These are phyloP conservation scores for Leccinum disarticulatum DNA, from an alignment of 768 basidiomycete genomes.

Conservation along the genomic window DNA sequence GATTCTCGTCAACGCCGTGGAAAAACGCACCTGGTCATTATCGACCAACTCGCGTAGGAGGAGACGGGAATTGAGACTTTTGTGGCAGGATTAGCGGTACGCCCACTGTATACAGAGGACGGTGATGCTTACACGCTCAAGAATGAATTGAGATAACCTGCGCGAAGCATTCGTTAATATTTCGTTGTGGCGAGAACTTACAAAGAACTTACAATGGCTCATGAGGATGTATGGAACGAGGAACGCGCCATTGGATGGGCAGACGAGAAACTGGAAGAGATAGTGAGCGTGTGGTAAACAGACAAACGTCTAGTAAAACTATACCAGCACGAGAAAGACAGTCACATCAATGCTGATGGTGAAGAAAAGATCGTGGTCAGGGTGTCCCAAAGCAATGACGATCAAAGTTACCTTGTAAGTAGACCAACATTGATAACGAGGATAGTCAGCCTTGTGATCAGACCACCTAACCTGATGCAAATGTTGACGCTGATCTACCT, in stretches of 20 bases:
- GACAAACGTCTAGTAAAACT: neutral
- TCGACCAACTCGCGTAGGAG: slow-evolving; percentile 29
- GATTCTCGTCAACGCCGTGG: neutral
- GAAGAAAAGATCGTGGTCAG: slow-evolving; percentile 2
- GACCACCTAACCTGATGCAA: slow-evolving; percentile 28
- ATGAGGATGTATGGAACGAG: slow-evolving; percentile 39
- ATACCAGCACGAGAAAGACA: slow-evolving; percentile 27
- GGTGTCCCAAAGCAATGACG: neutral
- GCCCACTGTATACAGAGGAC: neutral
- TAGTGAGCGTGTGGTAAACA: slow-evolving; percentile 1
- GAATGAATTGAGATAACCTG: slow-evolving; percentile 40
- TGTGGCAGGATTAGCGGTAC: neutral
- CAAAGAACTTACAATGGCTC: slow-evolving; percentile 33
- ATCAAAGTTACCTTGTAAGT: slow-evolving; percentile 32
- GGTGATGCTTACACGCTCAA: slow-evolving; percentile 34
- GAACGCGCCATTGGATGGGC: slow-evolving; percentile 36
- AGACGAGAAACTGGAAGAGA: slow-evolving; percentile 31
- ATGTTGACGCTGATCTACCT: neutral
- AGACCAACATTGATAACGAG: slow-evolving; percentile 37
- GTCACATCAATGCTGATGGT: slow-evolving; percentile 30
- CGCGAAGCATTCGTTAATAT: neutral
- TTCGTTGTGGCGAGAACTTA: neutral
- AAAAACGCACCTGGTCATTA: slow-evolving; percentile 23
- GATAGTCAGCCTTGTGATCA: slow-evolving; percentile 34
- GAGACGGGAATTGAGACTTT: slow-evolving; percentile 30